phyloP scores from a whole-genome alignment of 225 moss, liverwort and hornwort genomes.

The Sphagnum contortum region DNA sequence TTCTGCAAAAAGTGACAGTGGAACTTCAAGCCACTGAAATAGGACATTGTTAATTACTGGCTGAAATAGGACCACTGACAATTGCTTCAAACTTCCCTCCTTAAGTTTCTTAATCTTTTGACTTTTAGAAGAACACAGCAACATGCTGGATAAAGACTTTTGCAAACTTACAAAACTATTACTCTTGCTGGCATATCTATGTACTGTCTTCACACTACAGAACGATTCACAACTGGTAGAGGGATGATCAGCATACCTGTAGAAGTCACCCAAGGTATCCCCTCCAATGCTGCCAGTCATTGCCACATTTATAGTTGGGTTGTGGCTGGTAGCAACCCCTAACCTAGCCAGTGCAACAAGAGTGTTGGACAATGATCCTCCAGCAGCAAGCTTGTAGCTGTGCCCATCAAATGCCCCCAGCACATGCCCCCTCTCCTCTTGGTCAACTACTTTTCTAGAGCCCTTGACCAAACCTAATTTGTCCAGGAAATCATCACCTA shows the following conservation, averaged over 20 bases:
- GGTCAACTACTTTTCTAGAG: slow-evolving; percentile 79
- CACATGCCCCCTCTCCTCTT: slow-evolving; percentile 73
- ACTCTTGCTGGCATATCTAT: not conserved
- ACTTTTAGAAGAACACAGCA: no score
- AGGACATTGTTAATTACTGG: not conserved
- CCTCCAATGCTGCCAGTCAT: slow-evolving; percentile 97
- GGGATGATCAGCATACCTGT: slow-evolving; percentile 33
- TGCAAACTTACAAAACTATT: not conserved
- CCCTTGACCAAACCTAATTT: slow-evolving; percentile 60
- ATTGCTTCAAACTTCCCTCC: no score
- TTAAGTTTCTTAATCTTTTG: no score
- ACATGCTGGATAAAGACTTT: not conserved
- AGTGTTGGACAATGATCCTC: slow-evolving; percentile 86
- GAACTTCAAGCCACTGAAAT: not conserved
- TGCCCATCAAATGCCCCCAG: slow-evolving; percentile 67
- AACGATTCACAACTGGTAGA: not conserved
- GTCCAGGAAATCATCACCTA: slow-evolving; percentile 53
- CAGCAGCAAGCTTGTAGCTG: slow-evolving; percentile 74
- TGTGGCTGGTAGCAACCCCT: slow-evolving; percentile 37
- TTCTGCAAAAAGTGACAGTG: slow-evolving; percentile 20
- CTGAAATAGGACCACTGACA: no score
- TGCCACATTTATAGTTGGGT: slow-evolving; percentile 46
- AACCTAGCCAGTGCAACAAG: slow-evolving; percentile 81
- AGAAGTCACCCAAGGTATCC: slow-evolving; percentile 79
- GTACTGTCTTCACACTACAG: not conserved